Evolutionary conservation across 306 rosid species (phyloP), one percentile per base, ranked within the genome.

Genomic region (Dryas octopetala): DNA sequence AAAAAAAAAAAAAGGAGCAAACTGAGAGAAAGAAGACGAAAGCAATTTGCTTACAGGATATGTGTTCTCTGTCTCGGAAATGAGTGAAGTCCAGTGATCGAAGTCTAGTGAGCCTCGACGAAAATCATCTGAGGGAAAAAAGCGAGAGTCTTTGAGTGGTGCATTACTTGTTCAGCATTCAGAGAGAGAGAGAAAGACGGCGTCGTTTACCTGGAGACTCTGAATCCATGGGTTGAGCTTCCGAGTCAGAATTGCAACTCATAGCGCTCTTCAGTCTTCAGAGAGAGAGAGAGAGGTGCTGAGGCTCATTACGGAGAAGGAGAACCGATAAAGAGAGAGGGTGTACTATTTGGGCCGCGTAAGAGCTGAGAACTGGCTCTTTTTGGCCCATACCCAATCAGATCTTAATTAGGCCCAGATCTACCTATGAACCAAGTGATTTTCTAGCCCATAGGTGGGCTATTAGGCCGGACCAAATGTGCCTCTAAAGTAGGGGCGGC

Each of bases 71-170:
- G 57, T 76, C 72, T 86, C 80, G 7, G 86, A 84, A 83, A 91
- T 85, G 43, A 91, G 88, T 17, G 83, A 77, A 79, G 83, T 78
- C 96, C 94, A 94, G 77, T 78, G 91, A 23, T 88, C 90, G 69
- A 91, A 91, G 75, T 79, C 85, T 62, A 87, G 61, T 62, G 86
- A 80, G 17, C 81, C 84, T 81, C 81, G 52, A 70, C 69, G 85
- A 66, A 76, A 80, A n/a, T 60, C 81, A 72, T 59, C 98, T 91
- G 92, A 83, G 76, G 70, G 52, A 71, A 70, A 76, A 70, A 70
- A 54, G 46, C 13, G 26, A 5, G 19, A 17, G 38, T 4, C 5
- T 62, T 15, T 50, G 63, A 40, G 51, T 0, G 11, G 40, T 41
- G 50, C n/a, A 70, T 41, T 53, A 23, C 3, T 63, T 28, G 32